These are phyloP conservation scores for Hypholoma sublateritium DNA, from an alignment of 768 basidiomycete genomes.

Conservation along the genomic window DNA sequence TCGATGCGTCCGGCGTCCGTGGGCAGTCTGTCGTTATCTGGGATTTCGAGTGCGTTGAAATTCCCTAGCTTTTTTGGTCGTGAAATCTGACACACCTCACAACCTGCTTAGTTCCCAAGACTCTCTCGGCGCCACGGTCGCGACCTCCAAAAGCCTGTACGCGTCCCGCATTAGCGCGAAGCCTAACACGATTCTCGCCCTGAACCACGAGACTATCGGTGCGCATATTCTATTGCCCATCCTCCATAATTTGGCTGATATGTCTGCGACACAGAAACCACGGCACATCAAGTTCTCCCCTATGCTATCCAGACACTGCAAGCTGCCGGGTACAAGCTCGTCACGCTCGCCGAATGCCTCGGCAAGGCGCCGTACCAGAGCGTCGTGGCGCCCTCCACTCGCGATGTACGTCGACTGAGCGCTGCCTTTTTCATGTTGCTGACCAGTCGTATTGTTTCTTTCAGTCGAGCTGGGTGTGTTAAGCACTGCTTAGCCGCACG, in stretches of 20 bases:
- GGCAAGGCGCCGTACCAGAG: constrained; percentile 32
- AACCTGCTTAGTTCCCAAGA: constrained; percentile 25
- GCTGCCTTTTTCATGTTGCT: too few relatives aligned
- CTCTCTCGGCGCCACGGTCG: constrained; percentile 23
- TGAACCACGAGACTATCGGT: constrained; percentile 34
- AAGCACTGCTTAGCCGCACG: too few relatives aligned
- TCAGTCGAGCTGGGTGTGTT: too few relatives aligned
- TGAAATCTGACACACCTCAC: not conserved
- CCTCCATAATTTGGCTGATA: not conserved
- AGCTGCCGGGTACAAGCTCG: constrained; percentile 34
- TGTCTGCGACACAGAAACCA: constrained; percentile 18
- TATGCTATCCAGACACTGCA: constrained; percentile 28
- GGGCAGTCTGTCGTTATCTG: constrained; percentile 33
- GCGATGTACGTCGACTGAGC: constrained; percentile 19
- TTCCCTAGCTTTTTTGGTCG: not conserved
- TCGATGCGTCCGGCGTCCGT: constrained; percentile 26
- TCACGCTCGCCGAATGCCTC: constrained; percentile 40
- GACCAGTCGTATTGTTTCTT: too few relatives aligned
- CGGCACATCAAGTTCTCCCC: constrained; percentile 26
- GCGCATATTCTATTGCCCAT: not conserved
- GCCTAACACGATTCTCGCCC: constrained; percentile 28
- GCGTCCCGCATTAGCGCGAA: constrained; percentile 16
- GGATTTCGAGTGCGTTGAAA: constrained; percentile 22
- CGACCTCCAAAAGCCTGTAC: constrained; percentile 23
- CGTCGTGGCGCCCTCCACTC: constrained; percentile 20